Conservation (phyloP, 805 yeast species). For the Metschnikowia cerradonensis region DNA sequence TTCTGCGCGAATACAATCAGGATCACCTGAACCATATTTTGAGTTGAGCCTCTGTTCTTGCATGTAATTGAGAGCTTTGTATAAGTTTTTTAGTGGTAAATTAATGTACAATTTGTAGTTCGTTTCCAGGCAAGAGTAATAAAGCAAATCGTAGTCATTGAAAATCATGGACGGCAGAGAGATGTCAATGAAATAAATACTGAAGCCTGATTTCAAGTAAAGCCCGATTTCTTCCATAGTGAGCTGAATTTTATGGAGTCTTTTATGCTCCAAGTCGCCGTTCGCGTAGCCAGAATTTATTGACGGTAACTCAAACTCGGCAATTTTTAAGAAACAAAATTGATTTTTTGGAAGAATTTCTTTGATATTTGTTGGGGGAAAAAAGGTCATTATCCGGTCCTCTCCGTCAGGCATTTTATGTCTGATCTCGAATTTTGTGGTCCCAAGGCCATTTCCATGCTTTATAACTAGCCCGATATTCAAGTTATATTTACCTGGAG, state of each 20-base stretch:
- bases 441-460: constrained; percentile 54
- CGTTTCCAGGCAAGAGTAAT: constrained; percentile 37
- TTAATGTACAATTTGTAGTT: constrained; percentile 43
- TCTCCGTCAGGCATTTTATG: constrained; percentile 26
- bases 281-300: not conserved
- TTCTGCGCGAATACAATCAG: constrained; percentile 5
- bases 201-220: constrained; percentile 49
- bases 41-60: constrained; percentile 21
- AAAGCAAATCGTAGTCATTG: constrained; percentile 42
- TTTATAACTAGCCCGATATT: constrained; percentile 51
- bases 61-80: constrained; percentile 41
- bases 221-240: constrained; percentile 56
- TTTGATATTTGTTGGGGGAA: constrained; percentile 54
- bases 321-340: constrained; percentile 48
- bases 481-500: constrained; percentile 48
- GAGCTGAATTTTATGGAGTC: constrained; percentile 37
- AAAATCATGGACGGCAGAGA: constrained; percentile 38
- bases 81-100: constrained; percentile 43
- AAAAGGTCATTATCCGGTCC: constrained; percentile 36
- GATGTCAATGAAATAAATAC: constrained; percentile 42
- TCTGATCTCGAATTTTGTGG: constrained; percentile 49
- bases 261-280: constrained; percentile 12
- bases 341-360: constrained; percentile 54
- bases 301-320: constrained; percentile 39
- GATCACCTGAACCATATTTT: constrained; percentile 20